Conservation (phyloP, 176 grass and related monocot genomes). For the Bothriochloa decipiens region DNA sequence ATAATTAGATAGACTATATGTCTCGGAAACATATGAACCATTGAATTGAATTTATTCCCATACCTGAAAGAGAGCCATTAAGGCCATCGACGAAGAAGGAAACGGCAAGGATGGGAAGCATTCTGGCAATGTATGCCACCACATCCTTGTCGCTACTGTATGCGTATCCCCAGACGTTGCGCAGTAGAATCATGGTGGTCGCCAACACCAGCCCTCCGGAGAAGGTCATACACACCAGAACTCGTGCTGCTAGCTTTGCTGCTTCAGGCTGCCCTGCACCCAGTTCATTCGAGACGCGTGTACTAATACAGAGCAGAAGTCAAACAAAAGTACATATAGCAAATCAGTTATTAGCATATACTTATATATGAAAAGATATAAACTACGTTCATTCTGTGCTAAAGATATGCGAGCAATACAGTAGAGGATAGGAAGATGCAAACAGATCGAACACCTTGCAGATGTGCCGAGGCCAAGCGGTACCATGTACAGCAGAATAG, state of each 20-base stretch:
- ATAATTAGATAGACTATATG: too few species aligned
- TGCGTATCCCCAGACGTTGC: slow-evolving; percentile 18
- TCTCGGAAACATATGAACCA: too few species aligned
- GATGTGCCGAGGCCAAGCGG: slow-evolving; percentile 6
- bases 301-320: not conserved
- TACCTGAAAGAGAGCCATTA: not conserved
- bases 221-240: not conserved
- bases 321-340: too few species aligned
- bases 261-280: slow-evolving; percentile 27
- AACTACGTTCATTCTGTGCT: too few species aligned
- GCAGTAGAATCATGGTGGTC: slow-evolving; percentile 18
- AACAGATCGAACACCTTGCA: not conserved
- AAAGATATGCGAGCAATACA: too few species aligned
- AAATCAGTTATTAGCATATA: too few species aligned
- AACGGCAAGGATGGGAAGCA: slow-evolving; percentile 33
- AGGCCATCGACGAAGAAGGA: slow-evolving; percentile 22
- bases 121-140: slow-evolving; percentile 13
- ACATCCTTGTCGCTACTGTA: slow-evolving; percentile 40
- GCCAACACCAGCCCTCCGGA: slow-evolving; percentile 15
- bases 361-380: too few species aligned
- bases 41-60: not conserved
- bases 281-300: slow-evolving; percentile 25
- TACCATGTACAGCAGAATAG: slow-evolving; percentile 15
- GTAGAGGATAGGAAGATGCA: not conserved
- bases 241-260: slow-evolving; percentile 11